Evolutionary conservation across 1,139 yeast species (phyloP).

Genomic region (Hyphopichia buzzinii): DNA sequence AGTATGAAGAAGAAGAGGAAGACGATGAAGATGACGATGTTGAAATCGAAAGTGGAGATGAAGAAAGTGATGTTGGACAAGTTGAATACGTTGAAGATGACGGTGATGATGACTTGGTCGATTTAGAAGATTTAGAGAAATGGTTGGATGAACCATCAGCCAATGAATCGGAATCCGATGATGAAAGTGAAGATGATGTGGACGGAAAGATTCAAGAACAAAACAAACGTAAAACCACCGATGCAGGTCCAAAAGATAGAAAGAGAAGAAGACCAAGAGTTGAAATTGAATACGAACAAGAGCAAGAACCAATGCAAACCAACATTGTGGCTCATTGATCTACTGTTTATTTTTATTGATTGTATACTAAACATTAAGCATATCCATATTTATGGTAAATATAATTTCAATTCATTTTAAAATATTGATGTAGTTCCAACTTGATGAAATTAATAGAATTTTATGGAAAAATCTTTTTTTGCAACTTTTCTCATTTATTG

Average conservation of each 20-base stretch:
- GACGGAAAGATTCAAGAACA: constrained; percentile 17
- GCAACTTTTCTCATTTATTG: too few species aligned
- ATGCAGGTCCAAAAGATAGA: constrained; percentile 31
- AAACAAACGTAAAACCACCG: constrained; percentile 36
- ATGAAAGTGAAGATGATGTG: constrained; percentile 25
- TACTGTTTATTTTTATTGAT: too few species aligned
- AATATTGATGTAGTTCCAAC: too few species aligned
- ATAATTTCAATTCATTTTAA: too few species aligned
- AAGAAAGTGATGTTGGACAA: constrained; percentile 65
- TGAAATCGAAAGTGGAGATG: constrained; percentile 55
- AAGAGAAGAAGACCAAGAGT: constrained; percentile 70
- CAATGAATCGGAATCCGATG: constrained; percentile 32
- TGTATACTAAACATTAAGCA: too few species aligned
- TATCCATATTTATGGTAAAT: too few species aligned
- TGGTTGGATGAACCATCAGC: constrained; percentile 76
- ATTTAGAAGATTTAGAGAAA: constrained; percentile 85
- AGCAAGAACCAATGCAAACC: constrained; percentile 41
- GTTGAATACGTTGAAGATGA: constrained; percentile 85
- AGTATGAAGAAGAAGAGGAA: constrained; percentile 58
- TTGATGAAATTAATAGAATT: too few species aligned
- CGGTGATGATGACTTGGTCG: constrained; percentile 85
- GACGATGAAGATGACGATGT: constrained; percentile 62
- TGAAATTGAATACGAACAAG: constrained; percentile 83
- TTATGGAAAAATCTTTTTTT: too few species aligned
- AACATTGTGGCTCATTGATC: constrained; percentile 24